Percentiles rank a stretch among this genome's conserved stretches.
These are phyloP conservation scores for Thermothelomyces thermophilus DNA, from an alignment of 2,329 filamentous ascomycete species.

Conservation along the genomic window DNA sequence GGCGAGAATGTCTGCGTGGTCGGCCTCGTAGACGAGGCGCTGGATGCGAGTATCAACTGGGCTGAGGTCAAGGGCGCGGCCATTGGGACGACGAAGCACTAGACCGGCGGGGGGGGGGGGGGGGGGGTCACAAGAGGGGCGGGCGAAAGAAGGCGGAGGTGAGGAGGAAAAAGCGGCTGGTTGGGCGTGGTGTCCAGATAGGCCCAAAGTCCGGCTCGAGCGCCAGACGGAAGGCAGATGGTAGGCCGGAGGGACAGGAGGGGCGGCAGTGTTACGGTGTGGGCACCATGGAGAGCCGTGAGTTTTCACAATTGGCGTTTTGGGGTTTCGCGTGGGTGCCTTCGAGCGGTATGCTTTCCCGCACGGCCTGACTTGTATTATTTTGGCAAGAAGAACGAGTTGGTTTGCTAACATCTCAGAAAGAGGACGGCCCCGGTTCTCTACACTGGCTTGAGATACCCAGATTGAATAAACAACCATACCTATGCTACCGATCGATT, in stretches of 20 bases:
- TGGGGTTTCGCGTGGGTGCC: constrained; percentile 6
- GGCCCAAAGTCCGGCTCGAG: background rate
- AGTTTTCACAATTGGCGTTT: background rate
- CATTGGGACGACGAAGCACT: constrained; percentile 81
- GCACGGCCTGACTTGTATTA: background rate
- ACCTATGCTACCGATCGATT: background rate
- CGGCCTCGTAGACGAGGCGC: constrained; percentile 79
- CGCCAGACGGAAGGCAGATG: background rate
- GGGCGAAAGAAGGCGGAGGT: no score
- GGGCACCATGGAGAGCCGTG: background rate
- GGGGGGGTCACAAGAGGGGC: no score
- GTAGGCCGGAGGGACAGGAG: background rate
- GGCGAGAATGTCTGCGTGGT: constrained; percentile 92
- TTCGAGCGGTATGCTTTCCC: constrained; percentile 20
- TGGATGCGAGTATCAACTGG: constrained; percentile 92
- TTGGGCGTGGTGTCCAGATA: no score
- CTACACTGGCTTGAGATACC: constrained; percentile 17
- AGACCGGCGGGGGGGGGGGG: constrained; percentile 10
- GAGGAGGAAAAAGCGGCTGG: no score
- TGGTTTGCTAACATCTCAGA: constrained; percentile 20
- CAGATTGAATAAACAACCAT: constrained; percentile 10
- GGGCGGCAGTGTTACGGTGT: background rate
- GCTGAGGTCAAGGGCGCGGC: constrained; percentile 76
- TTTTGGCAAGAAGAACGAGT: background rate
- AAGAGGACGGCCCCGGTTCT: background rate